Evolutionary conservation across 2,329 filamentous ascomycete species (phyloP), one percentile per base, ranked within the genome.

Genomic region (Penicillium paneum): DNA sequence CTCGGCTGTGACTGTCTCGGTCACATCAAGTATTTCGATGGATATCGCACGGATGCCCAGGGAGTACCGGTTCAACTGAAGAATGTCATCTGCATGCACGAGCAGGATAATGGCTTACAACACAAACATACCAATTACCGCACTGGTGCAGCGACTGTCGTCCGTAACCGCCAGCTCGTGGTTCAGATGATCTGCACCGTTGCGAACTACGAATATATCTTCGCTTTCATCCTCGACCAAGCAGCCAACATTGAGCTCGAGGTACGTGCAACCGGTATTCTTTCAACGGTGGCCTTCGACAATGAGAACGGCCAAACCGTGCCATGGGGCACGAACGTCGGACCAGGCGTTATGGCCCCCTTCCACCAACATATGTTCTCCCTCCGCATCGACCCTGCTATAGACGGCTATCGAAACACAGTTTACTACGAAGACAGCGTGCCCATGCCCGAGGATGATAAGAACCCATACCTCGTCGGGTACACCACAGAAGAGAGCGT

Each of bases 291-390:
- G 46, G 85, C 85, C 1, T 85, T 88, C 59, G 85, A 88, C 58
- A 74, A 76, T 45, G 62, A 71, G n/a, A 81, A 85, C 52, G 84
- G 82, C 26, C 70, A 85, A 38, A 80, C 81, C 5, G 84, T 88
- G 0, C 83, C 84, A 2, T 88, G 83, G 76, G 86, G 86, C 32
- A 90, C 86, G 0, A 81, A 88, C 43, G 85, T 90, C 2, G 84
- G 86, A 50, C 86, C 86, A 0, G 85, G 86, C 34, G 86, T 88
- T 8, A 80, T 90, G 34, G 88, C 86, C 0, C 77, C 79, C 0
- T 84, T 87, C 71, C 89, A 91, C 66, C 89, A 92, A 67, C 89
- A 91, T 72, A 86, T 91, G 68, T 91, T 92, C 74, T 85, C 81
- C 5, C 77, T 87, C 13, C 82, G 84, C 6, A 77, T 87, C 19